Conservation (phyloP, 2,329 filamentous ascomycete genomes). For the Exophiala viscosa region DNA sequence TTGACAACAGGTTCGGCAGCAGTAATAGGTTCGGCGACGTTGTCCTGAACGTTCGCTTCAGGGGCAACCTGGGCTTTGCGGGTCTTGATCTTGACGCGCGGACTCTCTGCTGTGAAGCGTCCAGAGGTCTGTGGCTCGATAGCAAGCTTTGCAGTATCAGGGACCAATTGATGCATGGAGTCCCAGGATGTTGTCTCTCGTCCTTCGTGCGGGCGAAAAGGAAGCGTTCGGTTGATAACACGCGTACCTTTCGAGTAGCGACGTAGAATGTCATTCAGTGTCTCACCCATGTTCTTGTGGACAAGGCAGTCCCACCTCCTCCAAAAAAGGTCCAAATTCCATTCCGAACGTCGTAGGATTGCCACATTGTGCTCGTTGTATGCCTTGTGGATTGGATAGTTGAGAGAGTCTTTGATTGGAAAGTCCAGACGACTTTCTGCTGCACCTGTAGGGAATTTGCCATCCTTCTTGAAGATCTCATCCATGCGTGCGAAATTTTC, state of each 20-base stretch:
- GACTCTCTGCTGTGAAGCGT: too few relatives aligned
- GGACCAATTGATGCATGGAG: background rate
- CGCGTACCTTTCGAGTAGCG: background rate
- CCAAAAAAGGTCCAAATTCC: constrained; percentile 50
- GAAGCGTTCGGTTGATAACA: constrained; percentile 5
- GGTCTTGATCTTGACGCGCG: too few relatives aligned
- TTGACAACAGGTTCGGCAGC: background rate
- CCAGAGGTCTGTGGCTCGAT: too few relatives aligned
- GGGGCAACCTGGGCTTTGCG: too few relatives aligned
- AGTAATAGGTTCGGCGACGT: background rate
- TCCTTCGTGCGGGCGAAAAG: background rate
- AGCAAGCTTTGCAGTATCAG: background rate
- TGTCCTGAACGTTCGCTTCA: background rate
- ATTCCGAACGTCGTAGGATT: constrained; percentile 46
- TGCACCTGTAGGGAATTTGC: background rate
- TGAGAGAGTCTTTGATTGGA: constrained; percentile 36
- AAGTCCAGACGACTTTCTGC: background rate
- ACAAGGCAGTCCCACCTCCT: constrained; percentile 31
- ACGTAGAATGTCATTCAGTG: constrained; percentile 7
- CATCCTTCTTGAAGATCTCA: background rate
- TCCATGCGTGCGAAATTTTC: too few relatives aligned
- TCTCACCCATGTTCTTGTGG: constrained; percentile 1
- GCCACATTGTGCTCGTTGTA: constrained; percentile 46
- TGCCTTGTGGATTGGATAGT: constrained; percentile 48
- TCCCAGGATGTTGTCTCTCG: background rate